These are phyloP conservation scores for Phaeotremella skinneri DNA, from an alignment of 768 basidiomycete genomes.

Conservation along the genomic window DNA sequence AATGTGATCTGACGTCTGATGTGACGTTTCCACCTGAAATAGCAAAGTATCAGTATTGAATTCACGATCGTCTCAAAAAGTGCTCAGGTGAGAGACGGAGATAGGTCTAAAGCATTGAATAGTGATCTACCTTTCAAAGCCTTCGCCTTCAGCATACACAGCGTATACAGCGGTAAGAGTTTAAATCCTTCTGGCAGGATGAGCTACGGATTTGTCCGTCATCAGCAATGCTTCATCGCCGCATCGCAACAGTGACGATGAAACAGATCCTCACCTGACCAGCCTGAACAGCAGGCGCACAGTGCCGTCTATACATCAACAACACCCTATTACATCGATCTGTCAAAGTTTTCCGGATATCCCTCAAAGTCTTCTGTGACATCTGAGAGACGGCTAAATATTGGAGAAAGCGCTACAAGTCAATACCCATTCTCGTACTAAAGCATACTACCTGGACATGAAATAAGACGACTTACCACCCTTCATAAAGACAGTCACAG, in stretches of 20 bases:
- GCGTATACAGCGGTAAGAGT: constrained; percentile 73
- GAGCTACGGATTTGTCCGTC: constrained; percentile 60
- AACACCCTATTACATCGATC: constrained; percentile 78
- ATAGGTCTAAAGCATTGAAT: background rate
- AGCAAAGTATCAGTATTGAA: background rate
- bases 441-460: too few species aligned
- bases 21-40: constrained; percentile 73
- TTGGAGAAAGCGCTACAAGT: background rate
- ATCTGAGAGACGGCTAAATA: constrained; percentile 68
- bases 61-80: background rate
- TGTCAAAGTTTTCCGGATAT: constrained; percentile 80
- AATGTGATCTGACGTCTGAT: constrained; percentile 88
- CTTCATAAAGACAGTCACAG: constrained; percentile 69
- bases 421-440: too few species aligned
- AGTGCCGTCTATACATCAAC: constrained; percentile 81
- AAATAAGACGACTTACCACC: constrained; percentile 69
- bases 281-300: constrained; percentile 70
- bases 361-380: constrained; percentile 61
- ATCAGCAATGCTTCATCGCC: background rate
- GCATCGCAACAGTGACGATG: background rate
- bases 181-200: constrained; percentile 93
- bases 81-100: too few species aligned
- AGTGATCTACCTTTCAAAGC: constrained; percentile 74
- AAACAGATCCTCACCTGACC: constrained; percentile 64
- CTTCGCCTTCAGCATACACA: constrained; percentile 82